Percentiles rank a stretch among this genome's conserved stretches.
phyloP scores from a whole-genome alignment of 2,329 filamentous ascomycete species.

The Stagonosporopsis rhizophila region DNA sequence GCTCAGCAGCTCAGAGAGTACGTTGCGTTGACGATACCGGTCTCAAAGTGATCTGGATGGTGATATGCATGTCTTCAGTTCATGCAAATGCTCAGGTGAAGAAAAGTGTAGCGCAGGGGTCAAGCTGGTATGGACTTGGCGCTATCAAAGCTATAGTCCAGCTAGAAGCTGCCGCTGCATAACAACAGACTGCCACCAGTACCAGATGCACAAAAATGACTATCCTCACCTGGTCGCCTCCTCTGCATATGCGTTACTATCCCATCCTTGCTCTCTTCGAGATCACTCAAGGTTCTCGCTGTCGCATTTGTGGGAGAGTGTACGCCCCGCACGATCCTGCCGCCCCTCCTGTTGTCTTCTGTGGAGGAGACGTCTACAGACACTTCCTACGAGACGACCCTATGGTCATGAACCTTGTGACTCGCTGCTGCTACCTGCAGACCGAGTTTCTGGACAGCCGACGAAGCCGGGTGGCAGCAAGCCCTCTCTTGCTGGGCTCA shows the following conservation, averaged over 20 bases:
- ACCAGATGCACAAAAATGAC: neutral
- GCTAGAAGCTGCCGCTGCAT: neutral
- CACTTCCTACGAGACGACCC: neutral
- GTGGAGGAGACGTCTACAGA: neutral
- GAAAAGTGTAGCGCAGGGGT: neutral
- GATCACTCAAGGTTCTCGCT: neutral
- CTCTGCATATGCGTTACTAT: too few relatives aligned
- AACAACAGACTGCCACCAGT: neutral
- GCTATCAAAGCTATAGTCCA: constrained; percentile 1
- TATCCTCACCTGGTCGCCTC: too few relatives aligned
- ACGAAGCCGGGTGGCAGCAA: too few relatives aligned
- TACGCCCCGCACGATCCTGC: neutral
- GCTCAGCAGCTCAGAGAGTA: neutral
- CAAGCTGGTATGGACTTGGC: constrained; percentile 2
- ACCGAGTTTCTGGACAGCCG: neutral
- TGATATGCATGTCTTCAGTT: neutral
- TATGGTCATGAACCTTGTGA: neutral
- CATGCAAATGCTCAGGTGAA: neutral
- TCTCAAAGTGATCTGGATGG: neutral
- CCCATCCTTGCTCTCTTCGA: neutral
- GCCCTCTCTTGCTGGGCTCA: neutral
- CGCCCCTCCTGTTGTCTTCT: neutral
- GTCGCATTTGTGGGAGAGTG: neutral
- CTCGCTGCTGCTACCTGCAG: neutral
- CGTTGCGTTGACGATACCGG: neutral